Evolutionary conservation across 176 grass and related monocot species (phyloP), one percentile per base, ranked within the genome.

Genomic region (Poa annua): DNA sequence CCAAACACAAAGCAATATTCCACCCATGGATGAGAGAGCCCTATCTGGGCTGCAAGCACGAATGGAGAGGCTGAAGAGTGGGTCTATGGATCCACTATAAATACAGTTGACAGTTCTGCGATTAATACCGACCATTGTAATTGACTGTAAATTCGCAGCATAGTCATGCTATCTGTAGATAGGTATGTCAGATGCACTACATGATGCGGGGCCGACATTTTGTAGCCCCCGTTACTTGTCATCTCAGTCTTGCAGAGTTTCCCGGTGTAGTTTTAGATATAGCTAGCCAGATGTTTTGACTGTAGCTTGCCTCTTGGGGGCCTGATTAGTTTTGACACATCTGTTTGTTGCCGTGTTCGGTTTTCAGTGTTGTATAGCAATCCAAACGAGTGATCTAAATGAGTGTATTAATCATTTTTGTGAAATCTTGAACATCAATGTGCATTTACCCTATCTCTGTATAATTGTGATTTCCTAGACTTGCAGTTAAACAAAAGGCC

Each of bases 51-150:
- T 99, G 24, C 96, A 99, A 80, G 96, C 96, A 75, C 87, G 96
- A 49, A 99, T 99, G 96, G 96, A 99, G 81, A 89, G 91, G 78
- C 70, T 99, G 72, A 99, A 99, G 70, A 96, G 93, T 87, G 96
- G 96, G 6, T 92, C 87, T 45, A 88, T 94, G 77, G 93, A 99
- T 79, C 90, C 91, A 81, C 80, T 99, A 34, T 99, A 94, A 89
- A 82, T 52, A 78, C 16, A 74, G 76, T 92, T 92, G 66, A 82
- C 55, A 69, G 59, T 55, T 51, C 11, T 62, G n/a, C 57, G 57
- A 71, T 41, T 85, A 81, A 80, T 83, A 84, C 66, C 81, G 32
- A 66, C 77, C 80, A 53, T 61, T 97, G 84, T 89, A 87, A 89
- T 94, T 94, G 80, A 81, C 77, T 97, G 95, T 97, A 94, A 84